phyloP scores from a whole-genome alignment of 345 rosid species.

The Eucalyptus brandiana region DNA sequence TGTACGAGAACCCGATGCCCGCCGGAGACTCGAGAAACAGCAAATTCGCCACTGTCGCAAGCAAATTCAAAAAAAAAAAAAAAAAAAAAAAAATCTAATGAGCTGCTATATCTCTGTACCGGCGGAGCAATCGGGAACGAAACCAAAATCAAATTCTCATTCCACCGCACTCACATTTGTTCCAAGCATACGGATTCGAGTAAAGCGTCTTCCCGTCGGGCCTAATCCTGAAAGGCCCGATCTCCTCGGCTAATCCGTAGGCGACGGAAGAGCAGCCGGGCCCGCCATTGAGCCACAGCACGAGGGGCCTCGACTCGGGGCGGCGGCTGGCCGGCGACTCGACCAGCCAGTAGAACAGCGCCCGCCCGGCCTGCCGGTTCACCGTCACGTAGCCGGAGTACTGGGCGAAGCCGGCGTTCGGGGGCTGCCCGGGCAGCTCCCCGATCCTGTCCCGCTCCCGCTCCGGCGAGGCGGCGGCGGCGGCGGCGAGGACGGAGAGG shows the following conservation, averaged over 20 bases:
- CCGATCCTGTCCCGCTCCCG: conserved; percentile 52
- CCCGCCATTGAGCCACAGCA: conserved; percentile 92
- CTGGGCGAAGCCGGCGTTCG: conserved; percentile 51
- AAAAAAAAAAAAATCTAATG: background rate
- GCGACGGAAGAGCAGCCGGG: conserved; percentile 95
- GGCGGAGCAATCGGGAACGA: background rate
- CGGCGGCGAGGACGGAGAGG: background rate
- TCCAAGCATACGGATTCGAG: conserved; percentile 81
- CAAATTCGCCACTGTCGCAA: conserved; percentile 71
- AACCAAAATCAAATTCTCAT: background rate
- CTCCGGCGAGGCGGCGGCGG: conserved; percentile 7
- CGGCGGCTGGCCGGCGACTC: conserved; percentile 53
- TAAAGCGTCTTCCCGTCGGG: conserved; percentile 69
- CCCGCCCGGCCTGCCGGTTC: conserved; percentile 73
- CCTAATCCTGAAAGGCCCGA: conserved; percentile 73
- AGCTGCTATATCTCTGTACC: background rate
- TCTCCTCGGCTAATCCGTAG: conserved; percentile 78
- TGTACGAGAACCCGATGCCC: conserved; percentile 93
- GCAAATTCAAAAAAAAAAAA: background rate
- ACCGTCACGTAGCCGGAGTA: conserved; percentile 85
- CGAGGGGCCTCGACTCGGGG: conserved; percentile 69
- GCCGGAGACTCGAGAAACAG: conserved; percentile 94
- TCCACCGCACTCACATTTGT: conserved; percentile 22
- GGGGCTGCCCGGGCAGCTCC: conserved; percentile 71
- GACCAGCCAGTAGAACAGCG: conserved; percentile 83